These are phyloP conservation scores for Sedum album DNA, from an alignment of 164 flowering plant genomes.

Conservation along the genomic window DNA sequence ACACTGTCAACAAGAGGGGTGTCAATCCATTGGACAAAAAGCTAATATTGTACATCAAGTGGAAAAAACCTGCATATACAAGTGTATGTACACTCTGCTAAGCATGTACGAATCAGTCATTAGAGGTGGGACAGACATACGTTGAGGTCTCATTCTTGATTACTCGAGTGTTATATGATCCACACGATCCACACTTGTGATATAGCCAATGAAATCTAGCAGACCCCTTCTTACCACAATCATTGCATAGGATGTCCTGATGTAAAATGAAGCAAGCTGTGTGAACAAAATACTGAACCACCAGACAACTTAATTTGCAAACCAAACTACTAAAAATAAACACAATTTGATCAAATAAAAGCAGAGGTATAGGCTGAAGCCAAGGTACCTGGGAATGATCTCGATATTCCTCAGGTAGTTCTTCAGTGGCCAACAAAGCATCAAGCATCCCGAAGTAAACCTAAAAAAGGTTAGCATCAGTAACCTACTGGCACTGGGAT, in stretches of 20 bases:
- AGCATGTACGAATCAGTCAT: background rate
- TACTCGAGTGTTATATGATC: slow-evolving; percentile 85
- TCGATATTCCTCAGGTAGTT: slow-evolving; percentile 84
- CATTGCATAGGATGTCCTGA: slow-evolving; percentile 91
- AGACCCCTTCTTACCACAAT: slow-evolving; percentile 63
- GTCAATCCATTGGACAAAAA: too few relatives aligned
- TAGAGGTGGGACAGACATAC: slow-evolving; percentile 24
- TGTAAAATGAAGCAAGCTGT: slow-evolving; percentile 5
- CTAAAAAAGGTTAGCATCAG: slow-evolving; percentile 21
- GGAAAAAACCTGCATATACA: background rate
- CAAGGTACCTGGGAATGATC: slow-evolving; percentile 64
- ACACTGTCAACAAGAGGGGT: too few relatives aligned
- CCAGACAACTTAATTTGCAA: background rate
- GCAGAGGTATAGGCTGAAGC: background rate
- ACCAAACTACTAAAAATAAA: too few relatives aligned
- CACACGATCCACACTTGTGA: slow-evolving; percentile 80
- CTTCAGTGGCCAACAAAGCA: slow-evolving; percentile 83
- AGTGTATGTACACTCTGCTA: background rate
- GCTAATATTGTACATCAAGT: background rate
- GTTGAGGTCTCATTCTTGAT: slow-evolving; percentile 39
- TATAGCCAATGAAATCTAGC: slow-evolving; percentile 89
- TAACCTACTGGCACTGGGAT: background rate
- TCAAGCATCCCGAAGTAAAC: slow-evolving; percentile 98
- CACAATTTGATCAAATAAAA: background rate
- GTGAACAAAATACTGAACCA: background rate